Conservation (phyloP, 2,329 filamentous ascomycete species). For the Paracoccidioides brasiliensis region DNA sequence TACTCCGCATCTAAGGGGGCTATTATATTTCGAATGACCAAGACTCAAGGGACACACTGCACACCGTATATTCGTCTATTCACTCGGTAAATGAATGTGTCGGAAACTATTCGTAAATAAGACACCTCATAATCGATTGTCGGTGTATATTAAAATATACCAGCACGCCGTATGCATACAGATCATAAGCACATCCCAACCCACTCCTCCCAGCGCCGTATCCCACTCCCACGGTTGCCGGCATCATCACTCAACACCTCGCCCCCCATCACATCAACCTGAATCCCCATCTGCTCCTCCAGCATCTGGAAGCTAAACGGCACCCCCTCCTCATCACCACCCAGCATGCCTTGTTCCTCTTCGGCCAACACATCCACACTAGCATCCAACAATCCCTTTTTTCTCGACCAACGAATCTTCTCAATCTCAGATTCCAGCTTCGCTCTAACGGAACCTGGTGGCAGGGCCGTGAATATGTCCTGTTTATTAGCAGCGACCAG, state of each 20-base stretch:
- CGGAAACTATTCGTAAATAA: not conserved
- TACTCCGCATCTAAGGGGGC: not conserved
- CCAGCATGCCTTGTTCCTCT: slow-evolving; percentile 68
- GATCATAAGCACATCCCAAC: slow-evolving; percentile 59
- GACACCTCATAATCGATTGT: not conserved
- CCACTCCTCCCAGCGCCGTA: slow-evolving; percentile 84
- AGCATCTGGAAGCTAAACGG: slow-evolving; percentile 71
- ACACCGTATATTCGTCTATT: not conserved
- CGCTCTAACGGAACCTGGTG: slow-evolving; percentile 59
- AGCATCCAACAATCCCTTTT: slow-evolving; percentile 70
- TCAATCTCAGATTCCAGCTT: slow-evolving; percentile 70
- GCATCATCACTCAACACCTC: slow-evolving; percentile 44
- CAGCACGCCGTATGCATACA: not conserved
- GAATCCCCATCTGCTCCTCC: slow-evolving; percentile 62
- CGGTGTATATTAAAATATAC: not conserved
- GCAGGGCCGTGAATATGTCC: slow-evolving; percentile 86
- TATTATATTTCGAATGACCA: not conserved
- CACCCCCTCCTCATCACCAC: slow-evolving; percentile 67
- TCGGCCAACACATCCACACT: slow-evolving; percentile 45
- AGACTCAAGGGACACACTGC: too few relatives aligned
- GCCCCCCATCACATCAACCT: slow-evolving; percentile 64
- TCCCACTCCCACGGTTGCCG: slow-evolving; percentile 48
- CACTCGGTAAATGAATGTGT: too few relatives aligned
- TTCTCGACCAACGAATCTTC: slow-evolving; percentile 60
- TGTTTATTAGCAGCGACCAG: slow-evolving; percentile 89